Base-by-base conservation (phyloP, 345 rosid genomes). In the Moricandia arvensis region DNA sequence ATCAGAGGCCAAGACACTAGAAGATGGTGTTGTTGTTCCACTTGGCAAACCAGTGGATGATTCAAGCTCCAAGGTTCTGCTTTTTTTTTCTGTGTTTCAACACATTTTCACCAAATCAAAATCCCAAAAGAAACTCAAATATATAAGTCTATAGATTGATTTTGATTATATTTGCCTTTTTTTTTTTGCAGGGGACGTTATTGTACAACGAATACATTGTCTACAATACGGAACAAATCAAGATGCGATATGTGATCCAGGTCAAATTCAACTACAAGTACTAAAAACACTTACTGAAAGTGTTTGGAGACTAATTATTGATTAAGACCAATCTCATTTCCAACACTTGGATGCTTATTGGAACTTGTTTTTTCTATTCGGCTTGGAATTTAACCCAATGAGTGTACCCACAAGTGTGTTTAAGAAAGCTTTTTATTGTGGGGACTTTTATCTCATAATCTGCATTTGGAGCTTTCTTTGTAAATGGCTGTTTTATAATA, bases 141-240 rank as follows among this genome's bases (percentile, higher is more conserved):
- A 45, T 17, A n/a, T 45, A 13, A 57, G 34, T 12, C 18, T 2
- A 35, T 26, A 3, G 43, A 21, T 55, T 55, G 60, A 55, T 55
- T 55, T 24, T 49, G 0, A n/a, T n/a, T n/a, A n/a, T n/a, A n/a
- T 29, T 16, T 31, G 49, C 6, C 17, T 45, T 55, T 17, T 1
- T 27, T 8, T 37, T 43, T 43, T 43, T 70, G 85, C 90, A 90
- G 96, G 95, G 90, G 34, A 18, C 71, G 64, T 87, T 93, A 38
- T 17, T 77, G 80, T 93, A 89, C 87, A 91, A 93, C 17, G 97
- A 93, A 71, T 93, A 88, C 80, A 87, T 89, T 30, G 98, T 93
- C 18, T 91, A 91, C 93, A 87, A 86, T 73, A 92, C 88, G 59
- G 91, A 86, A 73, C 98, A 91, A 81, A 91, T 93, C 63, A 83